These are phyloP conservation scores for Colletotrichum sp. DNA, from an alignment of 2,329 filamentous ascomycete species.

Conservation along the genomic window DNA sequence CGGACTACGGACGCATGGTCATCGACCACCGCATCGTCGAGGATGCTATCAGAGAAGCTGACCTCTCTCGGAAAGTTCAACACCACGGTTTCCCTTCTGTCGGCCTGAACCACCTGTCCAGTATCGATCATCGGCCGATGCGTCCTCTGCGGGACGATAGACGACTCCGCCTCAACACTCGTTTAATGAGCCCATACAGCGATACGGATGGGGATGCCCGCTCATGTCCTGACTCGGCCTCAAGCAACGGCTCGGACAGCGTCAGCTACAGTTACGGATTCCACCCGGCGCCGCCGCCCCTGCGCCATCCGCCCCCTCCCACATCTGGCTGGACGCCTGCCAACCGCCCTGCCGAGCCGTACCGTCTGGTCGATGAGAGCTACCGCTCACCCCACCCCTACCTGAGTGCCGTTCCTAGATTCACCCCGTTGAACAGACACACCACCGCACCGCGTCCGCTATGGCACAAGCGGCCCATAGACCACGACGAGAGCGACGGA, in stretches of 20 bases:
- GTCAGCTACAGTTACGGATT: slow-evolving; percentile 6
- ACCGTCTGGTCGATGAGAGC: slow-evolving; percentile 17
- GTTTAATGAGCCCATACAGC: slow-evolving; percentile 39
- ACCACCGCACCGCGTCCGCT: not conserved
- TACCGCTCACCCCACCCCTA: slow-evolving; percentile 39
- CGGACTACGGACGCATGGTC: slow-evolving; percentile 70
- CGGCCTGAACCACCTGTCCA: not conserved
- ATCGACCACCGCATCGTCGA: slow-evolving; percentile 64
- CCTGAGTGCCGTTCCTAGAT: slow-evolving; percentile 50
- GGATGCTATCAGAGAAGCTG: slow-evolving; percentile 55
- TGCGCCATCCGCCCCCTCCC: not conserved
- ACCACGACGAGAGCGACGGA: slow-evolving; percentile 31
- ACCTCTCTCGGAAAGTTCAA: slow-evolving; percentile 42
- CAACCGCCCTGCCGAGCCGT: slow-evolving; percentile 24
- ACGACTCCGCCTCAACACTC: slow-evolving; percentile 26
- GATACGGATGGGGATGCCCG: slow-evolving; percentile 45
- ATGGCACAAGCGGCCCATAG: slow-evolving; percentile 30
- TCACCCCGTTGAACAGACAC: slow-evolving; percentile 22
- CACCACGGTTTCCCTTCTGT: slow-evolving; percentile 24
- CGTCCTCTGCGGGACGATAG: slow-evolving; percentile 26
- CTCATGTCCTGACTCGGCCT: slow-evolving; percentile 26
- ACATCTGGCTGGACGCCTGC: slow-evolving; percentile 31
- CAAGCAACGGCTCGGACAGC: slow-evolving; percentile 13
- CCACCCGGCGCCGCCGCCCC: not conserved
- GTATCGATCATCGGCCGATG: slow-evolving; percentile 1